Evolutionary conservation across 257 asterid species (phyloP), one percentile per base, ranked within the genome.

Genomic region (Nicotiana otophora): DNA sequence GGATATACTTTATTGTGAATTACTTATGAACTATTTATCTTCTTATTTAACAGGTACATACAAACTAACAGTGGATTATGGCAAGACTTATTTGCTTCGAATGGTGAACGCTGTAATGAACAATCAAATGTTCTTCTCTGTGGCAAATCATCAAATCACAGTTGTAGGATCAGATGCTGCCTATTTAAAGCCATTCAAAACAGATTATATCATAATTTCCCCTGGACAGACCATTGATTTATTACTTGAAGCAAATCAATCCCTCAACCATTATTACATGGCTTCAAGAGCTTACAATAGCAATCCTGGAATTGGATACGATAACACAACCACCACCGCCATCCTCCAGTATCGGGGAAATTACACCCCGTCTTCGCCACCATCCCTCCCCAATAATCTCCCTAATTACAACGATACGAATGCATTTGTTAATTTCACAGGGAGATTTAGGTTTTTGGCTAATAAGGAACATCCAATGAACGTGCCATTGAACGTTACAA

Each of bases 191-290:
- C 91, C 90, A 10, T 70, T 89, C 4, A 84, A 12, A 1, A 85
- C 82, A 2, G 85, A 85, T n/a, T 88, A 89, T 79, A 75, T 92
- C 10, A 84, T 88, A 0, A 92, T 90, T 5, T 78, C 93, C 4
- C 96, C 96, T 0, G 96, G 96, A 0, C 91, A 92, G 77, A 92
- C 96, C 65, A 83, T 90, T 15, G 96, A 92, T 33, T 79, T 88
- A 85, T 74, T 92, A 68, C 7, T 92, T 1, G 33, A 81, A 15
- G 93, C 94, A 9, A 82, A 92, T 82, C 93, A 92, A 70, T 61
- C 15, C 30, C 93, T 91, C 5, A 67, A 88, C 39, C 93, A 82
- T 78, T 92, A 92, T 46, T 89, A 89, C 90, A 89, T 92, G 91
- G 96, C 94, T 2, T 72, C 91, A 7, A 81, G 86, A n/a, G 92